Evolutionary conservation across 495 filamentous ascomycete species (phyloP), one percentile per base, ranked within the genome.

Genomic region (Tetracladium marchalianum): DNA sequence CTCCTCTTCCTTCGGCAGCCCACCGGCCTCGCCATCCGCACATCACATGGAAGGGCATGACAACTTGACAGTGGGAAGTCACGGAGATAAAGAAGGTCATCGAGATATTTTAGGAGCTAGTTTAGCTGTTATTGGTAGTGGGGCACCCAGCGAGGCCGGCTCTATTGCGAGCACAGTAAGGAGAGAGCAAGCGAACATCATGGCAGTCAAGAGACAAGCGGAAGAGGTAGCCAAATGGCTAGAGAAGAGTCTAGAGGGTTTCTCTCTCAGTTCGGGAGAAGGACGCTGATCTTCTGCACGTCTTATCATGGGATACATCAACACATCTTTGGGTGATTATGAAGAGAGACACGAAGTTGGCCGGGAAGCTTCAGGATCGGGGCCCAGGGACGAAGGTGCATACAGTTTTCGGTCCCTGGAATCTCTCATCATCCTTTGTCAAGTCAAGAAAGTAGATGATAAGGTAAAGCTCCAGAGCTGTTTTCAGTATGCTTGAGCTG

Each of bases 201-300:
- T 53, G 48, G 40, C 33, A 11, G 27, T 52, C 2, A 56, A 46
- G 47, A 50, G 49, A 40, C 50, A 53, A 18, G 51, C 54, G 19
- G 57, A 54, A 12, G 57, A 60, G 22, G 46, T 60, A 32, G 51
- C 31, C 0, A 47, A 39, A 24, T 52, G 49, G 54, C 44, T 60
- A 34, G 54, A 60, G 34, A 32, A 27, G 12, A 35, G 47, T 22
- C 40, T 60, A 41, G 43, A 47, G 24, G 56, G 56, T 12, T 59
- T 59, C 24, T 27, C 31, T 15, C 42, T 59, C 41, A 52, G 55
- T 43, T 39, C 47, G 37, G 41, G 36, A 24, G 43, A 44, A 6
- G 52, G 33, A 32, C 36, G 47, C 4, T 16, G 47, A 50, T 12
- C 6, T 31, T 35, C 12, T 13, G 18, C n/a, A 11, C 19, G 2